Percentiles rank a stretch among this genome's conserved stretches.
phyloP scores from a whole-genome alignment of 225 moss, liverwort and hornwort genomes.

The Antitrichia curtipendula region DNA sequence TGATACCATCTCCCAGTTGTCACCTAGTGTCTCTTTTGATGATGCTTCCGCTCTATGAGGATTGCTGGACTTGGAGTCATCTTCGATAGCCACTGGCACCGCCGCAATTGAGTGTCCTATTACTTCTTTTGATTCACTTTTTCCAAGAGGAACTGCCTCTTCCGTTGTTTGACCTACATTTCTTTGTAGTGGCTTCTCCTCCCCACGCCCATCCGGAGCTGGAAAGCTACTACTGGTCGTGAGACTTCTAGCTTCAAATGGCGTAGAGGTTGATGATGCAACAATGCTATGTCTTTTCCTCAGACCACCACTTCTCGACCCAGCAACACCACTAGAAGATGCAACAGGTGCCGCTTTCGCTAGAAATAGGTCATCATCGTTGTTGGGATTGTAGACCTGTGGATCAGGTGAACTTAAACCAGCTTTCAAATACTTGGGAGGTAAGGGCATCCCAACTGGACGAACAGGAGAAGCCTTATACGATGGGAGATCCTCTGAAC shows the following conservation, averaged over 20 bases:
- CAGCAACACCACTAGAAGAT: neutral
- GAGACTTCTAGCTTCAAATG: slow-evolving; percentile 14
- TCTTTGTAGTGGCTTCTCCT: neutral
- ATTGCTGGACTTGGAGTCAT: neutral
- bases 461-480: slow-evolving; percentile 27
- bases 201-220: neutral
- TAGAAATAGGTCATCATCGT: slow-evolving; percentile 11
- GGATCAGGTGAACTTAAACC: slow-evolving; percentile 19
- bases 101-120: neutral
- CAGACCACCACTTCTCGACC: slow-evolving; percentile 3
- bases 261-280: neutral
- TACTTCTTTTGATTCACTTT: neutral
- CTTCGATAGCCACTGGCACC: neutral
- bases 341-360: neutral
- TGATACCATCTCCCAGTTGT: slow-evolving; percentile 42
- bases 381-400: slow-evolving; percentile 10
- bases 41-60: neutral
- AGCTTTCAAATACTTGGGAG: slow-evolving; percentile 15
- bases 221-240: slow-evolving; percentile 24
- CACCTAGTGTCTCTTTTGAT: slow-evolving; percentile 19
- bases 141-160: neutral
- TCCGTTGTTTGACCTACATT: neutral
- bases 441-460: neutral
- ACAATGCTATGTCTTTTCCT: slow-evolving; percentile 30
- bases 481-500: slow-evolving; percentile 30